Evolutionary conservation across 495 filamentous ascomycete species (phyloP), one percentile per base, ranked within the genome.

Genomic region (Cercophora samala): DNA sequence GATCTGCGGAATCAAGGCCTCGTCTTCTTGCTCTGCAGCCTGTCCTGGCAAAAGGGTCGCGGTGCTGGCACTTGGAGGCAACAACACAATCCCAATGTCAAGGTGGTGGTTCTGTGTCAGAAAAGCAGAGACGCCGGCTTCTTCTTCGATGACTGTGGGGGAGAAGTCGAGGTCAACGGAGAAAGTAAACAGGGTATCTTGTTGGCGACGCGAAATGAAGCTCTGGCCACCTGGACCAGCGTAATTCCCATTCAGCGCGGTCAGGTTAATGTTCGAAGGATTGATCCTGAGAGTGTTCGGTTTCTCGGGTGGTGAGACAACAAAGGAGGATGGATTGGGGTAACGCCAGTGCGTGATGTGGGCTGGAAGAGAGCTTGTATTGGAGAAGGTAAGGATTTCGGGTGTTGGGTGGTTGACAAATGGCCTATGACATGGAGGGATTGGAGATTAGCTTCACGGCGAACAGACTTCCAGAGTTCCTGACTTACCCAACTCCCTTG

Each of bases 21-120:
- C 67, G 25, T 60, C 22, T 25, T n/a, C 52, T 8, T 37, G 64
- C n/a, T 42, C 62, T 13, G 51, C 11, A 24, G 68, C 65, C 32
- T 26, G 58, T 25, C 32, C 42, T 9, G 64, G 58, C 65, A 72
- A 46, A 17, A 25, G 24, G 2, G 70, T 18, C 3, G 68, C 66
- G 19, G 70, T 76, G 22, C 64, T 66, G 1, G 18, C 17, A 15
- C 53, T 46, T 6, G 69, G 66, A 22, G 74, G 76, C 15, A 83
- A 75, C 52, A 80, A 64, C n/a, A 80, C 80, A 22, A 85, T 66
- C n/a, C 83, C 81, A 15, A 86, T 63, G 55, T 85, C 82, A 11
- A 84, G 66, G 61, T 85, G 84, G 64, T 85, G 82, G 68, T 81
- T 83, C 69, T 86, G 83, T 18, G 78, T 82, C 21, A 84, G 70